Evolutionary conservation across 73 alveolate species (phyloP).

Genomic region (Paramecium sexaurelia): DNA sequence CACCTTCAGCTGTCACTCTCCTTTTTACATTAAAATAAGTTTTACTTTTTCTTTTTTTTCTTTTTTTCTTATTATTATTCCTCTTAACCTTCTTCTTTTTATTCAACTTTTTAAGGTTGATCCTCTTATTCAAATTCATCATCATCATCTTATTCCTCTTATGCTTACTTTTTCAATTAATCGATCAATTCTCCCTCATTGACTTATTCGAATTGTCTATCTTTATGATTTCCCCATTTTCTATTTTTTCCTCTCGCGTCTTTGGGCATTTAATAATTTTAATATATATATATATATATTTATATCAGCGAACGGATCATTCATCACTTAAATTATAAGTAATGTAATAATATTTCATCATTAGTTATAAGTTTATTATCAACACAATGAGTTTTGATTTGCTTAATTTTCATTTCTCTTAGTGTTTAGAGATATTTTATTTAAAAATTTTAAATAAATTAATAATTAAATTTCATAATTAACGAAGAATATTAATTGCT

Average conservation of each 20-base stretch:
- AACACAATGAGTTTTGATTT: neutral
- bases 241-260: constrained; percentile 61
- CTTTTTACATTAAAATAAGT: neutral
- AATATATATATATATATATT: neutral
- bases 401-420: neutral
- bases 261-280: constrained; percentile 39
- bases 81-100: neutral
- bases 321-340: constrained; percentile 4
- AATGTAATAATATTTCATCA: constrained; percentile 17
- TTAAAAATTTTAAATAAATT: neutral
- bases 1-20: neutral
- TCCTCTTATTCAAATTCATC: constrained; percentile 7
- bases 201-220: constrained; percentile 39
- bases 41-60: constrained; percentile 22
- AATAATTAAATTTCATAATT: neutral
- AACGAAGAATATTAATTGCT: constrained; percentile 12
- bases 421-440: neutral
- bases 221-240: constrained; percentile 54
- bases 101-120: neutral
- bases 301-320: constrained; percentile 58
- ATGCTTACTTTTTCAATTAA: neutral
- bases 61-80: neutral
- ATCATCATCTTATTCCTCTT: neutral
- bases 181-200: constrained; percentile 35
- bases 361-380: neutral